A percentile compares a stretch with the other conserved stretches of the same genome.
Evolutionary conservation across 371 early-diverging fungal species (phyloP).

Genomic region (Actinomucor elegans): DNA sequence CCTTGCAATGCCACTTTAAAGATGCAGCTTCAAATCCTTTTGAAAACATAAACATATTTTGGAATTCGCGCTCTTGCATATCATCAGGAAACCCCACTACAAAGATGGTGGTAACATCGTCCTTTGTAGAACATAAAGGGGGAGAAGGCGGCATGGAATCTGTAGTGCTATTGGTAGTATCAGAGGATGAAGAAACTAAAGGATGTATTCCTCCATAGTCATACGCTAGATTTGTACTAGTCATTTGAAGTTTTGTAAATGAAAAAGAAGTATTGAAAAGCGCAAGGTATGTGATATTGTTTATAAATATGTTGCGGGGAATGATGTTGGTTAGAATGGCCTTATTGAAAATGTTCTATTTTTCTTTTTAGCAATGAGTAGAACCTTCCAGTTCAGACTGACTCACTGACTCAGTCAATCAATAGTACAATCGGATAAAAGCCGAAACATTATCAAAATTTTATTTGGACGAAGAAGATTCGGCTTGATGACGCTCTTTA

Average conservation of each 20-base stretch:
- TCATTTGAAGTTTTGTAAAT: constrained; percentile 3
- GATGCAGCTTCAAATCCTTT: constrained; percentile 95
- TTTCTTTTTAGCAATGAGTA: no score
- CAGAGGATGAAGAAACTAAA: constrained; percentile 9
- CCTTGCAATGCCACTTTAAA: constrained; percentile 78
- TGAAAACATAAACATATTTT: constrained; percentile 95
- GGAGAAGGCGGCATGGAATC: constrained; percentile 1
- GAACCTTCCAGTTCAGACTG: no score
- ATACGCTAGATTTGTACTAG: no score
- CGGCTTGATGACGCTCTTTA: constrained; percentile 22
- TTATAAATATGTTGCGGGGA: constrained; percentile 19
- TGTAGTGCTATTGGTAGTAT: constrained; percentile 12
- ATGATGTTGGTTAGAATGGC: constrained; percentile 17
- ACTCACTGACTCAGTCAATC: no score
- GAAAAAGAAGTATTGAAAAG: constrained; percentile 15
- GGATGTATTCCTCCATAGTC: background rate
- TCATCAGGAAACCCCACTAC: constrained; percentile 98
- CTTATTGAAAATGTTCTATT: constrained; percentile 15
- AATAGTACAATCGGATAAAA: no score
- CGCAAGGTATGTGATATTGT: background rate
- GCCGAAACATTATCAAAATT: no score
- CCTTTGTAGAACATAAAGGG: constrained; percentile 21
- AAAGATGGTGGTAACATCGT: constrained; percentile 91
- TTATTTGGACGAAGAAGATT: background rate
- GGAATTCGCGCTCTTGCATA: constrained; percentile 95